Evolutionary conservation across 2,329 filamentous ascomycete genomes (phyloP).

Genomic region (Emydomyces testavorans): DNA sequence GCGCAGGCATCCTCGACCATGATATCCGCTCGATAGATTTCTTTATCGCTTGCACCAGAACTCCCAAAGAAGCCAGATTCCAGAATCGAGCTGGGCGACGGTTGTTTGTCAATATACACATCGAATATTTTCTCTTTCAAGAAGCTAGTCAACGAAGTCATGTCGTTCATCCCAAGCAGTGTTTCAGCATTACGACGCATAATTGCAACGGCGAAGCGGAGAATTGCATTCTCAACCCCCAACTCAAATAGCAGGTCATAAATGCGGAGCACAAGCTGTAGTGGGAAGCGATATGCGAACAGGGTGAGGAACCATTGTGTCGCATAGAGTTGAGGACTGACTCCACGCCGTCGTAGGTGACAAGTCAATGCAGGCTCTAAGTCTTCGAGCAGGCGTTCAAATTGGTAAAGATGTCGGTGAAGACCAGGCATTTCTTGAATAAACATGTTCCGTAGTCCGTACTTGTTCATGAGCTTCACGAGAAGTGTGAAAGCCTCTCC

Average conservation of each 20-base stretch:
- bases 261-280: slow-evolving; percentile 89
- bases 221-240: slow-evolving; percentile 72
- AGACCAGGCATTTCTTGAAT: slow-evolving; percentile 92
- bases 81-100: slow-evolving; percentile 81
- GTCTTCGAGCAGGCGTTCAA: slow-evolving; percentile 87
- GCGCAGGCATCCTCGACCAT: slow-evolving; percentile 87
- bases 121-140: slow-evolving; percentile 92
- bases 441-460: slow-evolving; percentile 83
- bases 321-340: slow-evolving; percentile 85
- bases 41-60: slow-evolving; percentile 79
- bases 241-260: slow-evolving; percentile 93
- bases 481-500: slow-evolving; percentile 92
- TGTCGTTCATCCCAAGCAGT: slow-evolving; percentile 76
- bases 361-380: slow-evolving; percentile 89
- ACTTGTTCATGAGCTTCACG: slow-evolving; percentile 92
- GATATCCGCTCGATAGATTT: slow-evolving; percentile 87
- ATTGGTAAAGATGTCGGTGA: slow-evolving; percentile 86
- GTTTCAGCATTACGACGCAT: slow-evolving; percentile 86
- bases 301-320: slow-evolving; percentile 98
- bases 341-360: slow-evolving; percentile 76
- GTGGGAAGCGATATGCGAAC: slow-evolving; percentile 94
- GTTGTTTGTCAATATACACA: slow-evolving; percentile 89
- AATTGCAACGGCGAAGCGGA: slow-evolving; percentile 87
- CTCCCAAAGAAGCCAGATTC: slow-evolving; percentile 97
- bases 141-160: slow-evolving; percentile 77